Evolutionary conservation across 108 stramenopile species (phyloP).

Genomic region (Cyclotella baltica): DNA sequence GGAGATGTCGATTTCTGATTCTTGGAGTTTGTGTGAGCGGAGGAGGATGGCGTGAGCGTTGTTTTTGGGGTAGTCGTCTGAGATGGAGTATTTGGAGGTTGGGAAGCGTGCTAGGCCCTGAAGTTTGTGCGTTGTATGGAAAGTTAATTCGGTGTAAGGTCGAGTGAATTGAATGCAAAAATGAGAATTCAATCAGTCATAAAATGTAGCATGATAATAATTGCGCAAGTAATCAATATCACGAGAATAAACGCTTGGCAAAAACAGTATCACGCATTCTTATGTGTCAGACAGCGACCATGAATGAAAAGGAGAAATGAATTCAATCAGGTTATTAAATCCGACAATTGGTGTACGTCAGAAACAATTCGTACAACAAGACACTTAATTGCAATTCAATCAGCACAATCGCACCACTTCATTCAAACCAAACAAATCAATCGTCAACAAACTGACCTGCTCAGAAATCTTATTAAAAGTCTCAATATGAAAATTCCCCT

Average conservation of each 20-base stretch:
- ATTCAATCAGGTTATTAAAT: slow-evolving; percentile 25
- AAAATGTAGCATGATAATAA: slow-evolving; percentile 23
- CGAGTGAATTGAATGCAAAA: background rate
- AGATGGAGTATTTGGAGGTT: slow-evolving; percentile 70
- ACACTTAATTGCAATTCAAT: too few relatives aligned
- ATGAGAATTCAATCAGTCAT: background rate
- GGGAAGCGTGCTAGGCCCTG: slow-evolving; percentile 70
- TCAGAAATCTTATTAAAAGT: slow-evolving; percentile 93
- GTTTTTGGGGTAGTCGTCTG: slow-evolving; percentile 49
- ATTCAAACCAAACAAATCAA: background rate
- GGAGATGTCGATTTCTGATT: slow-evolving; percentile 84
- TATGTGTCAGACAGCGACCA: slow-evolving; percentile 38
- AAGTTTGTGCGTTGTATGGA: background rate
- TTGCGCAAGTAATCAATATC: slow-evolving; percentile 18
- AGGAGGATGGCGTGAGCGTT: slow-evolving; percentile 92
- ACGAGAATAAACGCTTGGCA: slow-evolving; percentile 9
- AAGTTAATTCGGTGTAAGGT: background rate
- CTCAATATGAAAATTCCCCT: slow-evolving; percentile 88
- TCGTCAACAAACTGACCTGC: slow-evolving; percentile 28
- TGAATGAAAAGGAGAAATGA: slow-evolving; percentile 1
- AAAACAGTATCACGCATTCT: slow-evolving; percentile 22
- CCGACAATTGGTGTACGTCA: background rate
- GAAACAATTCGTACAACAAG: background rate
- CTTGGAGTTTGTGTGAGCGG: slow-evolving; percentile 90
- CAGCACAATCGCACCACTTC: background rate